Evolutionary conservation across 2,329 filamentous ascomycete genomes (phyloP).

Genomic region (Talaromyces pinophilus): DNA sequence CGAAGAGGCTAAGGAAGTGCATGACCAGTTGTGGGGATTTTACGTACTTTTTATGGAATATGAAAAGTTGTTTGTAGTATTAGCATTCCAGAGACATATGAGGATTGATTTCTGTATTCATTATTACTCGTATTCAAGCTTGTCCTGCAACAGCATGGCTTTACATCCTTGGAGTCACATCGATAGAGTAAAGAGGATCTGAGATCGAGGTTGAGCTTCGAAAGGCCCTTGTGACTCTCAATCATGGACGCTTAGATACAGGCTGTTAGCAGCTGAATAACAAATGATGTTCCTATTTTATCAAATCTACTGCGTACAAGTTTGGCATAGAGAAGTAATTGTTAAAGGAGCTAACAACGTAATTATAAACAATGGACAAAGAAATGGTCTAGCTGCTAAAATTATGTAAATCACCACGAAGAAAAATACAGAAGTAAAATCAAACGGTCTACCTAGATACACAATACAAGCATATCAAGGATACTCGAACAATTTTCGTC

Average conservation of each 20-base stretch:
- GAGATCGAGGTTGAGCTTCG: background rate
- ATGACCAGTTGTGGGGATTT: background rate
- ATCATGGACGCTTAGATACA: background rate
- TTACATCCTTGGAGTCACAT: background rate
- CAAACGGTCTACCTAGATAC: background rate
- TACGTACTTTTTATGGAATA: background rate
- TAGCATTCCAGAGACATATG: background rate
- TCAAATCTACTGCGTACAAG: background rate
- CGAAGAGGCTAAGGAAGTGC: background rate
- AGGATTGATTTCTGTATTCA: background rate
- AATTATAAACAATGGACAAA: background rate
- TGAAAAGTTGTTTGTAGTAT: background rate
- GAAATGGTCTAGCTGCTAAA: background rate
- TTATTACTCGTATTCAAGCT: background rate
- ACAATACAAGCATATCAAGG: background rate
- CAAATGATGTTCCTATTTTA: background rate
- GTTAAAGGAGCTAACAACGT: background rate
- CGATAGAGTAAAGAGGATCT: background rate
- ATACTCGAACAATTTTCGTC: too few relatives aligned
- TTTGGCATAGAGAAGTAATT: background rate
- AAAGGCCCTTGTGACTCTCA: background rate
- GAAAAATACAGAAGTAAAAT: background rate
- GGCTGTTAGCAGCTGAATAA: background rate
- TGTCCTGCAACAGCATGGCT: background rate
- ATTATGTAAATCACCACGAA: background rate